Conservation (phyloP, 495 filamentous ascomycete genomes). For the Penicillium malachiteum region DNA sequence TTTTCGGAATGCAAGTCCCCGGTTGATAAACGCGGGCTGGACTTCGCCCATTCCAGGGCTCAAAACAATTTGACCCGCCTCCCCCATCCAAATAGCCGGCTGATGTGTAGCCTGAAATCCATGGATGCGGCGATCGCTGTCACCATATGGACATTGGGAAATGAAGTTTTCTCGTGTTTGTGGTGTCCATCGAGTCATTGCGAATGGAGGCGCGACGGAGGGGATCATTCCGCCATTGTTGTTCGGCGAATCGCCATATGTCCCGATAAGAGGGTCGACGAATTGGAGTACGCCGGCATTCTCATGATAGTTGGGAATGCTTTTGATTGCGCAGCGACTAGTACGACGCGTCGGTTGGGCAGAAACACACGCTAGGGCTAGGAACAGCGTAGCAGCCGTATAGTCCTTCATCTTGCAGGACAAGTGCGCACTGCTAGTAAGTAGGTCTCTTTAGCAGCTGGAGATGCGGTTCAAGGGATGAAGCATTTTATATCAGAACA, state of each 20-base stretch:
- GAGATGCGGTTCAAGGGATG: no score
- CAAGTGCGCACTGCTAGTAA: no score
- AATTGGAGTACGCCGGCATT: constrained; percentile 18
- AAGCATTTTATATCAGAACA: no score
- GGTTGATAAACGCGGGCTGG: constrained; percentile 24
- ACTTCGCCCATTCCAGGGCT: constrained; percentile 25
- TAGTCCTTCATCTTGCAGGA: no score
- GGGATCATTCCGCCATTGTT: constrained; percentile 31
- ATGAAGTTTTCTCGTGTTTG: constrained; percentile 33
- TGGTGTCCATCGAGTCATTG: constrained; percentile 31
- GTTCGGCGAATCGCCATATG: constrained; percentile 20
- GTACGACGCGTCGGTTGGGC: constrained; percentile 6
- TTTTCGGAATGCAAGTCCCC: constrained; percentile 24
- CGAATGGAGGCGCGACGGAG: constrained; percentile 25
- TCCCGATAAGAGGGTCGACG: constrained; percentile 28
- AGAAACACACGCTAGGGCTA: background rate
- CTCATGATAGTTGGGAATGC: constrained; percentile 9
- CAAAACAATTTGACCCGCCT: constrained; percentile 25
- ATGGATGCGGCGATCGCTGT: constrained; percentile 24
- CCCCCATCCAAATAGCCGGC: constrained; percentile 33
- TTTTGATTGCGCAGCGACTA: background rate
- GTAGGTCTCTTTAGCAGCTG: no score
- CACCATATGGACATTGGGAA: constrained; percentile 26
- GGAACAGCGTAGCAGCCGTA: background rate
- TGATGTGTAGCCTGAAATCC: constrained; percentile 31